phyloP scores from a whole-genome alignment of 1,284 basidiomycete species.

The Apiotrichum sp. region DNA sequence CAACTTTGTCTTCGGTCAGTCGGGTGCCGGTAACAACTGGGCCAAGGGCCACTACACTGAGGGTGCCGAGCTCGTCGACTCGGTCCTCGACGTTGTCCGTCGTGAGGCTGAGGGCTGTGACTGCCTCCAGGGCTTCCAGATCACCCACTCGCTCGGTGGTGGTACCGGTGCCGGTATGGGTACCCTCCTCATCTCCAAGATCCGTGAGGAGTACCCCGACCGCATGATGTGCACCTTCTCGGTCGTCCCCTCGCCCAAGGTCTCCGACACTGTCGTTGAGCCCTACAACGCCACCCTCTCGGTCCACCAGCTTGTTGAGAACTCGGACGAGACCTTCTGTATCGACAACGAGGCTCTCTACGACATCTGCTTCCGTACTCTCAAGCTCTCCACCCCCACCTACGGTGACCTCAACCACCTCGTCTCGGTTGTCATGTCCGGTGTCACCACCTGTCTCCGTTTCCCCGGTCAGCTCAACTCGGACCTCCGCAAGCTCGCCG shows the following conservation, averaged over 20 bases:
- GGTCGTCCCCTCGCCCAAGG: constrained; percentile 83
- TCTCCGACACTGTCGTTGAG: constrained; percentile 93
- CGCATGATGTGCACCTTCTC: constrained; percentile 93
- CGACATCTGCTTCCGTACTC: constrained; percentile 68
- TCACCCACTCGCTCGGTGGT: constrained; percentile 88
- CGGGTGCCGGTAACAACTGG: constrained; percentile 54
- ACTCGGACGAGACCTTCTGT: constrained; percentile 81
- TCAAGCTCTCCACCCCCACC: constrained; percentile 64
- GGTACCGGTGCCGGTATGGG: constrained; percentile 86
- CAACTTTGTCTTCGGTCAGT: constrained; percentile 56
- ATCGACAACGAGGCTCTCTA: constrained; percentile 87
- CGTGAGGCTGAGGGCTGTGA: constrained; percentile 75
- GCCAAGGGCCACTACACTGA: constrained; percentile 66
- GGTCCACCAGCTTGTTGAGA: constrained; percentile 84
- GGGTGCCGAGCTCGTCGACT: constrained; percentile 86
- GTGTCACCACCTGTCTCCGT: constrained; percentile 39
- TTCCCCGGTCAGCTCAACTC: constrained; percentile 87
- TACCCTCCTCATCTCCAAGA: constrained; percentile 71
- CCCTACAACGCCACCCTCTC: constrained; percentile 84
- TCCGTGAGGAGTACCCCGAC: constrained; percentile 87
- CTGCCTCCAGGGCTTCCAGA: constrained; percentile 86
- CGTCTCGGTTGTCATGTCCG: constrained; percentile 49
- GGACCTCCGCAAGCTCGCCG: constrained; percentile 84
- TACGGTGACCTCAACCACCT: constrained; percentile 76
- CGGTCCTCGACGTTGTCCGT: constrained; percentile 68